Conservation (phyloP, 495 filamentous ascomycete genomes). For the Hyphodiscus hymeniophilus region DNA sequence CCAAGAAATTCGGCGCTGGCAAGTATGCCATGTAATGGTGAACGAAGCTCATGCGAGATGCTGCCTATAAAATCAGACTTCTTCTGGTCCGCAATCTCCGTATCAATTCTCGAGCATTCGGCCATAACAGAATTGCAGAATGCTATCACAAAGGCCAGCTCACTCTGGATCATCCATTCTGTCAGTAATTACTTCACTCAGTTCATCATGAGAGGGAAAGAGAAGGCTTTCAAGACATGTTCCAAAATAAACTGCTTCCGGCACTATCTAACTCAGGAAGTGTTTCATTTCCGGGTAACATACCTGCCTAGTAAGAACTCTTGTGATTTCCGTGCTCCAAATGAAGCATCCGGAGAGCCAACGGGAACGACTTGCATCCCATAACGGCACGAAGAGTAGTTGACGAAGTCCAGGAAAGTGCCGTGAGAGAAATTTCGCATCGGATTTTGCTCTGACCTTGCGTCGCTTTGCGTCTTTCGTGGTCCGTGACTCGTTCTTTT, state of each 20-base stretch:
- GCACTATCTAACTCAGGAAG: too few species aligned
- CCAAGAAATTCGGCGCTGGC: conserved; percentile 29
- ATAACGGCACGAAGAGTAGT: conserved; percentile 54
- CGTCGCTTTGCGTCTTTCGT: conserved; percentile 3
- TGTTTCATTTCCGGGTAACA: too few species aligned
- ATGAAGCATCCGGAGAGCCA: conserved; percentile 64
- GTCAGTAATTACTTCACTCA: too few species aligned
- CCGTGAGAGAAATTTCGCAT: conserved; percentile 14
- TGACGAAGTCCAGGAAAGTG: conserved; percentile 44
- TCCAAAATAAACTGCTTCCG: too few species aligned
- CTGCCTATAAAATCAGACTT: conserved; percentile 32
- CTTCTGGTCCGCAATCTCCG: conserved; percentile 34
- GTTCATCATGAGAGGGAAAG: too few species aligned
- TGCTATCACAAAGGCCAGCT: conserved; percentile 35
- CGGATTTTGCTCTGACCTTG: conserved; percentile 13
- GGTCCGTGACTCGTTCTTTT: background rate
- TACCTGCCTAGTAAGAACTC: conserved; percentile 38
- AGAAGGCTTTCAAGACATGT: too few species aligned
- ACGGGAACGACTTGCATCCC: conserved; percentile 56
- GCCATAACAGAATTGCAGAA: conserved; percentile 56
- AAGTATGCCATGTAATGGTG: conserved; percentile 33
- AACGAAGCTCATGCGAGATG: conserved; percentile 32
- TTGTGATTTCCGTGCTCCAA: conserved; percentile 43
- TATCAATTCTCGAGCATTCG: conserved; percentile 45
- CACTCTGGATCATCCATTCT: too few species aligned